A percentile compares a stretch with the other conserved stretches of the same genome.
phyloP scores from a whole-genome alignment of 768 basidiomycete genomes.

The Suillus brevipes region DNA sequence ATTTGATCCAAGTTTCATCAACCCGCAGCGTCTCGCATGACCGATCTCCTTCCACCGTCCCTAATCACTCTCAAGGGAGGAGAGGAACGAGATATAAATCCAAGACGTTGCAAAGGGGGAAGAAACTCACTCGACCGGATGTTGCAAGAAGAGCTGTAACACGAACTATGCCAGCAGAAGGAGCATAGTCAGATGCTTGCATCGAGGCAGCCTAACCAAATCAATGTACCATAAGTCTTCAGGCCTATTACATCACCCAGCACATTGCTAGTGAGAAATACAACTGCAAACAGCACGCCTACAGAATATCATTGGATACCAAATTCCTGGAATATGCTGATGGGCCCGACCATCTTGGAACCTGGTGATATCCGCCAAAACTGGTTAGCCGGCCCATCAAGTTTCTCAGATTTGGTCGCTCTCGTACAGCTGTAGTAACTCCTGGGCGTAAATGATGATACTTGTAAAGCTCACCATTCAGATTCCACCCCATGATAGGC shows the following conservation, averaged over 20 bases:
- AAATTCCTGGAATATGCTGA: neutral
- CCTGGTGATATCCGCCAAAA: neutral
- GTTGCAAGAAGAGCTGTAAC: constrained; percentile 31
- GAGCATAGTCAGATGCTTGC: constrained; percentile 24
- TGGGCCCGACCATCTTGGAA: neutral
- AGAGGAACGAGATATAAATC: constrained; percentile 36
- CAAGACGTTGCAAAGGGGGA: constrained; percentile 32
- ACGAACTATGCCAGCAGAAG: constrained; percentile 34
- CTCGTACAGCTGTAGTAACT: neutral
- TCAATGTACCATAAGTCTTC: neutral
- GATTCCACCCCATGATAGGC: constrained; percentile 61
- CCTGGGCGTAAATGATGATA: neutral
- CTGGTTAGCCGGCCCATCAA: neutral
- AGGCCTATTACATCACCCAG: neutral
- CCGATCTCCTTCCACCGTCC: constrained; percentile 23
- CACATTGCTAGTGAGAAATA: neutral
- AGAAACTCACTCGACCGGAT: constrained; percentile 37
- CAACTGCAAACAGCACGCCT: neutral
- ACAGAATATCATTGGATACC: neutral
- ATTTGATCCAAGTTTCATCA: constrained; percentile 14
- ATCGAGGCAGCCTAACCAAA: neutral
- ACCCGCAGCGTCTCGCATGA: constrained; percentile 19
- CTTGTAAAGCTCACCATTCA: constrained; percentile 7
- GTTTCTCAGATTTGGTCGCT: neutral
- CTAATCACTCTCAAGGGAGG: constrained; percentile 36